Evolutionary conservation across 2,329 filamentous ascomycete genomes (phyloP), one percentile per base, ranked within the genome.

Genomic region (Scortechinia acanthostroma): DNA sequence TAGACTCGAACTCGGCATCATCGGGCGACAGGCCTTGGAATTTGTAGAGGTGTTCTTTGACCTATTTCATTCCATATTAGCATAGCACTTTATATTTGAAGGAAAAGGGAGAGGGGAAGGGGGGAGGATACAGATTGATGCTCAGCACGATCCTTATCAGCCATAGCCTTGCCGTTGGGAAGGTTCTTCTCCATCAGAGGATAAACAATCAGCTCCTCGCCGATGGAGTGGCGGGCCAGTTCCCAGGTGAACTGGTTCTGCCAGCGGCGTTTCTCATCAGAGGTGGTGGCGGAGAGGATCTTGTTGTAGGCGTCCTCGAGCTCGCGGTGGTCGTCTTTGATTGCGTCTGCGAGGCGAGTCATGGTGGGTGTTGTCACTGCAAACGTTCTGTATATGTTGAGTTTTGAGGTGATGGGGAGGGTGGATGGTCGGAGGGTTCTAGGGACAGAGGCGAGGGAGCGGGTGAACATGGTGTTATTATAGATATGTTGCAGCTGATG

Each of bases 211-310:
- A 76, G 53, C 50, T 76, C 73, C 48, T 76, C 71, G 5, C 65
- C 70, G 43, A 75, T 62, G 0, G 69, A 63, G 52, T 76, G 71
- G 6, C 72, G 68, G 21, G 71, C 68, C 1, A 76, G 59, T 47
- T 74, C 69, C 73, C 73, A 75, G 14, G 65, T 68, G 48, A 76
- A 71, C 47, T 72, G 65, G 45, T 76, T 76, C 46, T 70, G 65
- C 47, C 61, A 74, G 13, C 66, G 62, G 4, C 58, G 59, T 45
- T 67, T 62, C 21, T 67, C 60, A 22, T 73, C 70, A 22, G 53
- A 51, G 43, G 73, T 64, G 15, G 52, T 53, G 3, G 65, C 57
- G 33, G 62, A 59, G 47, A 68, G 49, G 25, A 74, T 60, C 15
- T 64, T 62, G 16, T 67, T 55, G 53, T 72, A 72, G 50, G 64